phyloP scores from a whole-genome alignment of 1,284 basidiomycete species.

The Irpex sp. region DNA sequence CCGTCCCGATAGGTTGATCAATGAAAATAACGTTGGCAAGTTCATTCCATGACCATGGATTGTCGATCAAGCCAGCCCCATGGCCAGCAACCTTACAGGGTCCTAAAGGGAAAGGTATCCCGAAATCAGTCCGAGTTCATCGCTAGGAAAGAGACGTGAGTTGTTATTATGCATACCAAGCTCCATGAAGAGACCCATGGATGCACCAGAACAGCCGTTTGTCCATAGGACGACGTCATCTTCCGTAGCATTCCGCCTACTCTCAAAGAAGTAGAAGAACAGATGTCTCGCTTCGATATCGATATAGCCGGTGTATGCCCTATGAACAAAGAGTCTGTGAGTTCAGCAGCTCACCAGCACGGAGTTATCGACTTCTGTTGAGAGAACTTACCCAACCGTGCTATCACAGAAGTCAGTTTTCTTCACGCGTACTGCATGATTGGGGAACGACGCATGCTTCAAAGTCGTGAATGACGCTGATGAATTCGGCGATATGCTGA shows the following conservation, averaged over 20 bases:
- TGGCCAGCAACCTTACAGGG: slow-evolving; percentile 32
- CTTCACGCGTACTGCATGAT: slow-evolving; percentile 46
- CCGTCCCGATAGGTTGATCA: slow-evolving; percentile 60
- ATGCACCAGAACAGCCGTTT: slow-evolving; percentile 47
- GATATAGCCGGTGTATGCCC: slow-evolving; percentile 46
- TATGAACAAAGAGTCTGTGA: neutral
- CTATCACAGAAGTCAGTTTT: slow-evolving; percentile 28
- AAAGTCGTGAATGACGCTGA: slow-evolving; percentile 39
- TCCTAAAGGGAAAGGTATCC: neutral
- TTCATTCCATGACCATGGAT: slow-evolving; percentile 62
- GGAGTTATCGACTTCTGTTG: neutral
- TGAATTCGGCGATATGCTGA: slow-evolving; percentile 34
- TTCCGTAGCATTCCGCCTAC: slow-evolving; percentile 55
- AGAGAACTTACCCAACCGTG: slow-evolving; percentile 15
- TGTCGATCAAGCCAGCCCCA: slow-evolving; percentile 37
- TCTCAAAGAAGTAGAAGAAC: slow-evolving; percentile 70
- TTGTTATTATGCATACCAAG: slow-evolving; percentile 33
- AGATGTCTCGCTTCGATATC: slow-evolving; percentile 60
- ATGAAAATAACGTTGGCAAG: slow-evolving; percentile 69
- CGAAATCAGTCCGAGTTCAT: neutral
- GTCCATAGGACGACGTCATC: slow-evolving; percentile 70
- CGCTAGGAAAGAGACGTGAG: neutral
- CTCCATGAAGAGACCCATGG: slow-evolving; percentile 57
- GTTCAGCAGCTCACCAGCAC: neutral
- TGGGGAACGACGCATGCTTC: slow-evolving; percentile 47